phyloP scores from a whole-genome alignment of 495 filamentous ascomycete genomes.

The Penicillium ucsense region DNA sequence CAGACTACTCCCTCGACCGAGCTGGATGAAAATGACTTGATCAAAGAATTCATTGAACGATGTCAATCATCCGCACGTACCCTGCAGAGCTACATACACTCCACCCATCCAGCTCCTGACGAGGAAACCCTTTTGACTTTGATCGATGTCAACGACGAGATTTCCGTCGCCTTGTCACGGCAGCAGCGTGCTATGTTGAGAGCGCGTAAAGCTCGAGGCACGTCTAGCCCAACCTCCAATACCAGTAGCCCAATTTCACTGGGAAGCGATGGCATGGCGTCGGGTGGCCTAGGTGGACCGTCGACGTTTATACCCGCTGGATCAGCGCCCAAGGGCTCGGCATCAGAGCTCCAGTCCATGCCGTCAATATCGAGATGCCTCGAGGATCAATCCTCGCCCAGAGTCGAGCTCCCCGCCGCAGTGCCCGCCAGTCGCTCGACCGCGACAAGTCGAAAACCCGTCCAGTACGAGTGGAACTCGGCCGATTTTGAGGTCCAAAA shows the following conservation, averaged over 20 bases:
- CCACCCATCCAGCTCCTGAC: constrained; percentile 69
- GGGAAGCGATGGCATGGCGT: constrained; percentile 6
- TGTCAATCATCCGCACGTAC: constrained; percentile 68
- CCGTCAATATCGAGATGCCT: background rate
- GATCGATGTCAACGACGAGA: constrained; percentile 89
- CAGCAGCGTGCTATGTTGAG: constrained; percentile 74
- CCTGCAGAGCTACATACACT: constrained; percentile 75
- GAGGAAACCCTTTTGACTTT: constrained; percentile 86
- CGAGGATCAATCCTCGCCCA: background rate
- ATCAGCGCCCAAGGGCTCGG: background rate
- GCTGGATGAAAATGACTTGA: constrained; percentile 69
- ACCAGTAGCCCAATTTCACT: constrained; percentile 11
- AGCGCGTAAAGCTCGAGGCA: constrained; percentile 42
- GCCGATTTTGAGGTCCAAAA: constrained; percentile 38
- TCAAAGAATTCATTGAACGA: constrained; percentile 85
- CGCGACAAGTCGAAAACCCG: constrained; percentile 3
- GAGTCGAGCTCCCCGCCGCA: constrained; percentile 4
- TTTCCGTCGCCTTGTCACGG: constrained; percentile 64
- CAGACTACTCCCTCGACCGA: constrained; percentile 72
- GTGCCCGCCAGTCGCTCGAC: constrained; percentile 8
- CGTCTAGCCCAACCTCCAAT: constrained; percentile 13
- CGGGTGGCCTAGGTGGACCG: constrained; percentile 4
- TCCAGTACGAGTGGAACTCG: constrained; percentile 31
- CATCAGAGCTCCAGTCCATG: background rate
- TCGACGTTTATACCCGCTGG: background rate